Conservation (phyloP, 192 early-diverging fungal genomes). For the Endogone sp. region DNA sequence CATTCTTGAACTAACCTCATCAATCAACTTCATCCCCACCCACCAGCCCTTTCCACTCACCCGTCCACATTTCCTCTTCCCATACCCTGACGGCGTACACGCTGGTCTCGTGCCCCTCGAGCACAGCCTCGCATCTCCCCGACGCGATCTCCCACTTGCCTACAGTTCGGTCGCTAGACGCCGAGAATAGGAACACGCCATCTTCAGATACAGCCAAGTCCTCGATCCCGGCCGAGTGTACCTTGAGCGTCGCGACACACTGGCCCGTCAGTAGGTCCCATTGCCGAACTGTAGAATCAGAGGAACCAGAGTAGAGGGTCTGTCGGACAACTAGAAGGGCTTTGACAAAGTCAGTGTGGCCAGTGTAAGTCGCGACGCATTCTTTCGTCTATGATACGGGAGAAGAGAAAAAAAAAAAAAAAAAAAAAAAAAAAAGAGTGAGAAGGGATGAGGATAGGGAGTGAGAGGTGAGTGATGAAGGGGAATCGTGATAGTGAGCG, state of each 20-base stretch:
- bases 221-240: slow-evolving; percentile 51
- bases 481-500: too few relatives aligned
- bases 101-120: slow-evolving; percentile 76
- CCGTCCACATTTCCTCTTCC: slow-evolving; percentile 75
- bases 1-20: neutral
- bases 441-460: neutral
- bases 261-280: slow-evolving; percentile 65
- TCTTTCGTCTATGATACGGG: slow-evolving; percentile 42
- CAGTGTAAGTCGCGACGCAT: slow-evolving; percentile 60
- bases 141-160: slow-evolving; percentile 56
- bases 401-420: slow-evolving; percentile 2
- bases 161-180: slow-evolving; percentile 60
- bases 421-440: neutral
- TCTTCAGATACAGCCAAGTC: slow-evolving; percentile 41
- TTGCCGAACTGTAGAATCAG: slow-evolving; percentile 75
- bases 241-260: slow-evolving; percentile 40
- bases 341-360: slow-evolving; percentile 93
- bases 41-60: slow-evolving; percentile 25
- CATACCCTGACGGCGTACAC: slow-evolving; percentile 61
- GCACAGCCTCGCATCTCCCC: slow-evolving; percentile 41
- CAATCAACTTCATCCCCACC: neutral
- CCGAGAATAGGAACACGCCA: slow-evolving; percentile 52
- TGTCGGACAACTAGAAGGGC: slow-evolving; percentile 42
- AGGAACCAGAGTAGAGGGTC: slow-evolving; percentile 69
- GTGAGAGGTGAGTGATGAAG: too few relatives aligned